Percentiles rank a stretch among this genome's conserved stretches.
These are phyloP conservation scores for Pichia sp. DNA, from an alignment of 1,139 yeast genomes.

Conservation along the genomic window DNA sequence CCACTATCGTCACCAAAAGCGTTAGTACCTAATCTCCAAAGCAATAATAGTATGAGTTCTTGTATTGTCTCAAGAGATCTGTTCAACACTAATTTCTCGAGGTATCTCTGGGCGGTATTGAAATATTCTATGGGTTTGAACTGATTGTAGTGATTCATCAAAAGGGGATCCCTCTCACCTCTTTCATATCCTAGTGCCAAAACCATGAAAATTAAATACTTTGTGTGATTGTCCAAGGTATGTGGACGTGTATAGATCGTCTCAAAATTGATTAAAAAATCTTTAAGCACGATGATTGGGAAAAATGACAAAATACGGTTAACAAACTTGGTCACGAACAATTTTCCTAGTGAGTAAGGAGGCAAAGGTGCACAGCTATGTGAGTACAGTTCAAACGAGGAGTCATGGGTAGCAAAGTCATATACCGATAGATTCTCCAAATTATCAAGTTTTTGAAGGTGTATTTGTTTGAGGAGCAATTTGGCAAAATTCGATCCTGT, in stretches of 20 bases:
- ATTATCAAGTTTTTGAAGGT: slow-evolving; percentile 15
- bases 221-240: slow-evolving; percentile 14
- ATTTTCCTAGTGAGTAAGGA: slow-evolving; percentile 11
- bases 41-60: slow-evolving; percentile 15
- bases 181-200: slow-evolving; percentile 16
- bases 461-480: slow-evolving; percentile 17
- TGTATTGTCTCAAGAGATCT: slow-evolving; percentile 17
- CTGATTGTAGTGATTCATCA: slow-evolving; percentile 11
- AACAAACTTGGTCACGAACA: slow-evolving; percentile 13
- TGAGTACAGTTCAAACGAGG: slow-evolving; percentile 4
- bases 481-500: slow-evolving; percentile 21
- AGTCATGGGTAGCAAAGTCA: slow-evolving; percentile 14
- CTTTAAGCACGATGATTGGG: slow-evolving; percentile 15
- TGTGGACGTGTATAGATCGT: slow-evolving; percentile 11
- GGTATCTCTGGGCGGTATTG: slow-evolving; percentile 17
- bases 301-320: slow-evolving; percentile 15
- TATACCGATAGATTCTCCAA: slow-evolving; percentile 4
- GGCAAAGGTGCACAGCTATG: slow-evolving; percentile 19
- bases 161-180: slow-evolving; percentile 3
- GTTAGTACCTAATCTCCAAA: slow-evolving; percentile 17
- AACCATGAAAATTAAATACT: slow-evolving; percentile 18
- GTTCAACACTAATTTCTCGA: slow-evolving; percentile 12
- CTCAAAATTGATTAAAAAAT: slow-evolving; percentile 9
- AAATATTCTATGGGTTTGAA: slow-evolving; percentile 17
- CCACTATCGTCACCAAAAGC: slow-evolving; percentile 20